Conservation (phyloP, 345 rosid species). For the Jatropha curcas region DNA sequence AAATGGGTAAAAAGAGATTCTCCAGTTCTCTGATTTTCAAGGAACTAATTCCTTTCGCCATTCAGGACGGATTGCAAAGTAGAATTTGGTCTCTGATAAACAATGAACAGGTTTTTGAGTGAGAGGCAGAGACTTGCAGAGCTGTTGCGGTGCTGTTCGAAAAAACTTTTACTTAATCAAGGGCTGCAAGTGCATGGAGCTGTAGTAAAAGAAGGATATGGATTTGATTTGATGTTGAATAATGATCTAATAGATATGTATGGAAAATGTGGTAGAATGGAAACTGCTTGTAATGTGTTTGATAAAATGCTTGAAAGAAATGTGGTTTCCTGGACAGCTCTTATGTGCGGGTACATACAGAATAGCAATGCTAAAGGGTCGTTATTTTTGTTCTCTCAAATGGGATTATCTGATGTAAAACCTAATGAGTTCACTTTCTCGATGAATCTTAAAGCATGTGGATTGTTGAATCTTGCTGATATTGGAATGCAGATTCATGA, state of each 20-base stretch:
- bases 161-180: constrained; percentile 42
- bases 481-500: constrained; percentile 71
- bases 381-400: constrained; percentile 44
- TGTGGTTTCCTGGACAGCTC: constrained; percentile 84
- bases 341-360: constrained; percentile 66
- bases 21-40: constrained; percentile 43
- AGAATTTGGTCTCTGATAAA: background rate
- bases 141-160: constrained; percentile 53
- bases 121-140: constrained; percentile 53
- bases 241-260: constrained; percentile 64
- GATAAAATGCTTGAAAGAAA: constrained; percentile 67
- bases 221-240: constrained; percentile 43
- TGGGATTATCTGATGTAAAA: constrained; percentile 43
- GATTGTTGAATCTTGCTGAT: constrained; percentile 41
- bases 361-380: constrained; percentile 45
- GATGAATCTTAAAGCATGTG: constrained; percentile 66
- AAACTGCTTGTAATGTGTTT: constrained; percentile 53
- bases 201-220: constrained; percentile 41
- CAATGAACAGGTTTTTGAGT: constrained; percentile 29
- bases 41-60: constrained; percentile 19
- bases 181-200: constrained; percentile 65
- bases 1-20: constrained; percentile 38
- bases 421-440: constrained; percentile 88
- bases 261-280: constrained; percentile 53
- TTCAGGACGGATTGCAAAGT: background rate